Evolutionary conservation across 495 filamentous ascomycete species (phyloP).

Genomic region (Tuber microsphaerosporum): DNA sequence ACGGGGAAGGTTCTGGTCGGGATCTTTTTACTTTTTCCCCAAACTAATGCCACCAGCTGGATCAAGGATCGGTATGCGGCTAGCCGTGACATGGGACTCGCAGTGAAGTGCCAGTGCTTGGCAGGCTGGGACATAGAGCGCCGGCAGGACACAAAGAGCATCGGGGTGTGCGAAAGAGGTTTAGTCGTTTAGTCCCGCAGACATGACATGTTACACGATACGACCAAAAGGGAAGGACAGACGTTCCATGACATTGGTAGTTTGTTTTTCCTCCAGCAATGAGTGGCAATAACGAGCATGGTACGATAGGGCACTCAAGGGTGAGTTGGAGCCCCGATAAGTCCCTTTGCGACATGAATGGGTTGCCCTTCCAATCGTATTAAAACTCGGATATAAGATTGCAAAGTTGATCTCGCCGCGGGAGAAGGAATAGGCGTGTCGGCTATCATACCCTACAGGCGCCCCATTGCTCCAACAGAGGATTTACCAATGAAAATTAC

Average conservation of each 20-base stretch:
- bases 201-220: neutral
- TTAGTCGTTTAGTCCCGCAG: neutral
- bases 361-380: neutral
- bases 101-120: neutral
- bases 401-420: neutral
- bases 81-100: neutral
- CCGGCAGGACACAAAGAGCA: neutral
- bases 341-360: neutral
- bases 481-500: neutral
- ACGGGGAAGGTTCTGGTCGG: neutral
- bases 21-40: conserved; percentile 1
- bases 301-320: neutral
- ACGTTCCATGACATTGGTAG: neutral
- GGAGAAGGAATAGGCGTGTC: neutral
- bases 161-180: neutral
- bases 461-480: neutral
- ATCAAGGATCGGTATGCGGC: conserved; percentile 1
- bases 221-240: neutral
- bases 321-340: neutral
- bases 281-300: neutral
- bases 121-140: neutral
- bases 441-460: neutral
- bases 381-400: conserved; percentile 1
- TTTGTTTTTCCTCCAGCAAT: neutral
- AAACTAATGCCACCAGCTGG: neutral